Evolutionary conservation across 345 rosid genomes (phyloP).

Genomic region (Litchi chinensis): DNA sequence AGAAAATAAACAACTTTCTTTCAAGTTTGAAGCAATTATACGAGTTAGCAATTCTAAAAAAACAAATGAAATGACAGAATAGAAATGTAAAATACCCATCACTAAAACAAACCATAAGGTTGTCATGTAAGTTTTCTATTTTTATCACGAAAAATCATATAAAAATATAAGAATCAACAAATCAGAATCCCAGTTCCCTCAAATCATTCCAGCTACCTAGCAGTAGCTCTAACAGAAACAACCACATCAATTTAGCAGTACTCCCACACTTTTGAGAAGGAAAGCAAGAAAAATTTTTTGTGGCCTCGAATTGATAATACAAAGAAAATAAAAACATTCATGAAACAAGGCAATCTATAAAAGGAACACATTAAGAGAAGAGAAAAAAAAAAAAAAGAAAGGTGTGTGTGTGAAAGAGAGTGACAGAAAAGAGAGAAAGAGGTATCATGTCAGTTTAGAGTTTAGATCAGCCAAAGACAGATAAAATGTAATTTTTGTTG

Average conservation of each 20-base stretch:
- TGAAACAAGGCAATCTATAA: neutral
- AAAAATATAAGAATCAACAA: neutral
- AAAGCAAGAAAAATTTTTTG: neutral
- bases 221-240: neutral
- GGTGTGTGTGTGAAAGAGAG: neutral
- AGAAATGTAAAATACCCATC: neutral
- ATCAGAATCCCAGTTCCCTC: neutral
- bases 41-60: neutral
- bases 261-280: neutral
- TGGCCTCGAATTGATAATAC: neutral
- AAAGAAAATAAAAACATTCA: neutral
- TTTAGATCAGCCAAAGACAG: neutral
- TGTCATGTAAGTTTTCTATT: neutral
- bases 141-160: neutral
- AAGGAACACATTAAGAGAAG: neutral
- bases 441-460: neutral
- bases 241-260: neutral
- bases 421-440: neutral
- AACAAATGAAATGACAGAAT: neutral
- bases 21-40: neutral
- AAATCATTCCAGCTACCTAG: slow-evolving; percentile 11
- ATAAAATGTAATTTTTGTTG: neutral
- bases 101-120: neutral
- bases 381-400: no score
- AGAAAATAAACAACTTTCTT: slow-evolving; percentile 5